Percentiles rank a stretch among this genome's conserved stretches.
Evolutionary conservation across 768 basidiomycete species (phyloP).

Genomic region (Hysterangium stoloniferum): DNA sequence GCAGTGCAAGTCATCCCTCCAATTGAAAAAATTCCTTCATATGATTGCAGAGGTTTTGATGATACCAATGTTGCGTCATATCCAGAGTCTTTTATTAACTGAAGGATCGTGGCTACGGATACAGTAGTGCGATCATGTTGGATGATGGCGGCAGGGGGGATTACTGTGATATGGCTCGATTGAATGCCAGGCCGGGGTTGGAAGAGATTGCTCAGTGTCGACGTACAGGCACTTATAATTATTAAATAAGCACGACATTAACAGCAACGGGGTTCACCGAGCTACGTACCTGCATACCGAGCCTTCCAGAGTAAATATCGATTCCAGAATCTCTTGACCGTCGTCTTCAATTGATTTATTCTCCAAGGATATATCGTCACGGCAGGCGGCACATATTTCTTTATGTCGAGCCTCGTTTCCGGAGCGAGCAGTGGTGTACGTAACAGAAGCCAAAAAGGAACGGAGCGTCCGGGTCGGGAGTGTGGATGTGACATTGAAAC

Average conservation of each 20-base stretch:
- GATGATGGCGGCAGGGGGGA: slow-evolving; percentile 1
- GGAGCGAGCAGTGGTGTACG: not conserved
- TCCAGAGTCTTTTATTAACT: not conserved
- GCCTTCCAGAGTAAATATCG: not conserved
- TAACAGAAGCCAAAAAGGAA: not conserved
- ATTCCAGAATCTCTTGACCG: not conserved
- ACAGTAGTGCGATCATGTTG: not conserved
- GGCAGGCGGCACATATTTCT: slow-evolving; percentile 6
- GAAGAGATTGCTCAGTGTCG: not conserved
- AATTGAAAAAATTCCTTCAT: slow-evolving; percentile 26
- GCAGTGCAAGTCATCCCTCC: slow-evolving; percentile 75
- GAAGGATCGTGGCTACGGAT: not conserved
- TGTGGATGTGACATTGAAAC: not conserved
- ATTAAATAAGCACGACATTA: not conserved
- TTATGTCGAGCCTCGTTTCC: slow-evolving; percentile 1
- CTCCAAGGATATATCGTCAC: not conserved
- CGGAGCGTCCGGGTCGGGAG: not conserved
- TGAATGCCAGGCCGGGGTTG: not conserved
- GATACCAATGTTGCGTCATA: not conserved
- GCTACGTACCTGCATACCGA: not conserved
- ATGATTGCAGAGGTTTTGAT: not conserved
- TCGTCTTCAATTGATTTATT: not conserved
- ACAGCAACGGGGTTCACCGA: too few species aligned
- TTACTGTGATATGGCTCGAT: not conserved
- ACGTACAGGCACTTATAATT: not conserved